Conservation (phyloP, 1,139 yeast species). For the Yueomyces sp. region DNA sequence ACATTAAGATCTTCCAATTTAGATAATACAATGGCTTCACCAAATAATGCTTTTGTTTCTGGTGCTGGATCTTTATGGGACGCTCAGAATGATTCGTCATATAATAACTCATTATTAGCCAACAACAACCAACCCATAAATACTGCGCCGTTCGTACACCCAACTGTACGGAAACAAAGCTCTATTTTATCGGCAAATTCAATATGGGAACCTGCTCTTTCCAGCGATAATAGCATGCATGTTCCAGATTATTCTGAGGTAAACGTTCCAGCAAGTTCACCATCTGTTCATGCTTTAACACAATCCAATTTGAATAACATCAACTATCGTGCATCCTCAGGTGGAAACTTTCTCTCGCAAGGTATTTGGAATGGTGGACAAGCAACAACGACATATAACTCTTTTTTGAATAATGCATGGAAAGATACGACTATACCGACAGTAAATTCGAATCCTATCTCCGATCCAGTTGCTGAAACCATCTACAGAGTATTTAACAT, state of each 20-base stretch:
- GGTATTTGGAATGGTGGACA: neutral
- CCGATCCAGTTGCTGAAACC: neutral
- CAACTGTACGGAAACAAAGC: too few relatives aligned
- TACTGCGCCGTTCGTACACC: neutral
- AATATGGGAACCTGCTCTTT: neutral
- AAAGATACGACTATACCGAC: neutral
- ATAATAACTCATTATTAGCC: neutral
- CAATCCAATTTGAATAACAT: neutral
- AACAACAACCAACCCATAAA: neutral
- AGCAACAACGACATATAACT: neutral
- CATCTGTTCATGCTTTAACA: neutral
- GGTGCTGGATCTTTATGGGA: neutral
- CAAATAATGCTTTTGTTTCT: neutral
- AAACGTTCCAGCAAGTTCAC: neutral
- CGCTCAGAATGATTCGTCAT: neutral
- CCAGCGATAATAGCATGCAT: neutral
- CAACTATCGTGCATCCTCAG: neutral
- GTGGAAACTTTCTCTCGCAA: neutral
- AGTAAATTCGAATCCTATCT: neutral
- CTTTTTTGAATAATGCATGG: neutral
- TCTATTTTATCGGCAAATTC: neutral
- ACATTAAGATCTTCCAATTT: constrained; percentile 16
- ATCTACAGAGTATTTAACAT: neutral
- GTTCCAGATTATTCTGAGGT: neutral
- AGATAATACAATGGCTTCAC: constrained; percentile 3